Percentiles rank a stretch among this genome's conserved stretches.
Evolutionary conservation across 2,329 filamentous ascomycete species (phyloP).

Genomic region (Fusarium sp.): DNA sequence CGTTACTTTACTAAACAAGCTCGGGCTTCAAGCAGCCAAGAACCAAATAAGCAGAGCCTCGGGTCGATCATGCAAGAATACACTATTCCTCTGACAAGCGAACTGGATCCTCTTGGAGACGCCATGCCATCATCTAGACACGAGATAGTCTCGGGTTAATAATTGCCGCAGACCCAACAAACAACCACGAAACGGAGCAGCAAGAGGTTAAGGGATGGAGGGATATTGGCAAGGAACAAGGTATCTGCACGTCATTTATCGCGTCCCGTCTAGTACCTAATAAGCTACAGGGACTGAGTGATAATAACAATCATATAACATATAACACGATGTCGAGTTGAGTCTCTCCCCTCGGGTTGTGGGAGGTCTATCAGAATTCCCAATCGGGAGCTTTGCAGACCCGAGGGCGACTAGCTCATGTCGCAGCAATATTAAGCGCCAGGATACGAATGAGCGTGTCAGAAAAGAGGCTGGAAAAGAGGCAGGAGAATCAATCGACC

Average conservation of each 20-base stretch:
- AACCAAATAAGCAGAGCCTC: constrained; percentile 36
- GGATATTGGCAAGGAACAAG: constrained; percentile 21
- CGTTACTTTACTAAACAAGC: constrained; percentile 14
- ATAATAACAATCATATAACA: constrained; percentile 1
- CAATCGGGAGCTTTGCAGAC: constrained; percentile 44
- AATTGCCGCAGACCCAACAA: constrained; percentile 37
- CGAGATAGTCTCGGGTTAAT: constrained; percentile 18
- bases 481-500: constrained; percentile 12
- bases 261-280: constrained; percentile 7
- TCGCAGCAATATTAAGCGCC: constrained; percentile 43
- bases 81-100: constrained; percentile 21
- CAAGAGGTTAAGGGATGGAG: constrained; percentile 28
- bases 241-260: constrained; percentile 34
- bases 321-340: constrained; percentile 23
- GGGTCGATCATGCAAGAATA: constrained; percentile 17
- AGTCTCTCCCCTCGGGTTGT: constrained; percentile 26
- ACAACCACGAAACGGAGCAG: constrained; percentile 2
- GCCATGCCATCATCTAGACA: constrained; percentile 34
- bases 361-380: constrained; percentile 34
- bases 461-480: constrained; percentile 12
- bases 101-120: constrained; percentile 16
- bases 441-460: constrained; percentile 20
- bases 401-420: constrained; percentile 35
- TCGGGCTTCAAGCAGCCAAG: constrained; percentile 26
- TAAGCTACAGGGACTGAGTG: constrained; percentile 21